phyloP scores from a whole-genome alignment of 148 eudicot species.

The Limonium bicolor region DNA sequence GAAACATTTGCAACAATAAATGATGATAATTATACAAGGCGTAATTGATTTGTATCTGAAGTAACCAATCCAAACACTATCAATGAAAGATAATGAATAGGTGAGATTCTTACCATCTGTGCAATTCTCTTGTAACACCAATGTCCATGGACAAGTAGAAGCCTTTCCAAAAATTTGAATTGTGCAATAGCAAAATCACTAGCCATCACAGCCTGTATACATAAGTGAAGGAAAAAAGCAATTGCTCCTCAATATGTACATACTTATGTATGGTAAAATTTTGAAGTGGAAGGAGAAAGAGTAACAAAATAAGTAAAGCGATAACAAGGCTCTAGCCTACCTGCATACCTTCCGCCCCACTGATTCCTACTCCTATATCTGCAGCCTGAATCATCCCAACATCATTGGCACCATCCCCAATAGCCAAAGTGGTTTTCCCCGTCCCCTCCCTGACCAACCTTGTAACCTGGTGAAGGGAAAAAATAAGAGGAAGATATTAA shows the following conservation, averaged over 20 bases:
- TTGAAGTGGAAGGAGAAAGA: too few relatives aligned
- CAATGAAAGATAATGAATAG: too few relatives aligned
- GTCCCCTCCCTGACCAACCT: conserved; percentile 93
- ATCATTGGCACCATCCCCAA: conserved; percentile 98
- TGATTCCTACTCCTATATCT: conserved; percentile 94
- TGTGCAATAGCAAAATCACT: conserved; percentile 95
- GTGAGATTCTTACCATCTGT: conserved; percentile 53
- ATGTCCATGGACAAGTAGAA: conserved; percentile 88
- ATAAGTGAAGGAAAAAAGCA: too few relatives aligned
- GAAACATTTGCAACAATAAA: too few relatives aligned
- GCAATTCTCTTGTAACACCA: conserved; percentile 99
- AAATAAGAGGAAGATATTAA: neutral
- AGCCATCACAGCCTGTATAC: conserved; percentile 96
- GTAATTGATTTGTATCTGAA: too few relatives aligned
- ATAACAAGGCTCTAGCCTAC: conserved; percentile 32
- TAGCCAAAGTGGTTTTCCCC: conserved; percentile 78
- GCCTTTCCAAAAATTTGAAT: conserved; percentile 80
- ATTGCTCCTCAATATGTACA: too few relatives aligned
- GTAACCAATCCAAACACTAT: too few relatives aligned
- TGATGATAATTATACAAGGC: too few relatives aligned
- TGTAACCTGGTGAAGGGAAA: conserved; percentile 40
- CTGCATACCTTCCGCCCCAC: conserved; percentile 99
- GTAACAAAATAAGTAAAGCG: too few relatives aligned
- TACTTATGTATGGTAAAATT: too few relatives aligned
- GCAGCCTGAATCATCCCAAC: conserved; percentile 99